Conservation (phyloP, 2,329 filamentous ascomycete species). For the Metarhizium album region DNA sequence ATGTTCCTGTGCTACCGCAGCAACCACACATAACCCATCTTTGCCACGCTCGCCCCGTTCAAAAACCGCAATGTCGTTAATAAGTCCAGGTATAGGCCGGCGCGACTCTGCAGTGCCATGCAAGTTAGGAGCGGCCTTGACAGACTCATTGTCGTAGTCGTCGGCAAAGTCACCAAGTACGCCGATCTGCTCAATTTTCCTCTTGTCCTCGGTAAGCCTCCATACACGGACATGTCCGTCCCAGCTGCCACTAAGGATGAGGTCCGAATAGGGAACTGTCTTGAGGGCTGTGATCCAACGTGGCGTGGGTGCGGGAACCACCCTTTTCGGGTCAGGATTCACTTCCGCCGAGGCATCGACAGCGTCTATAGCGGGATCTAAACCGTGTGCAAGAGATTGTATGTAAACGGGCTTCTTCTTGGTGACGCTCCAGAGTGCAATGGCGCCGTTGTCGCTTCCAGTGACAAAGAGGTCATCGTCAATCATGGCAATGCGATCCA, state of each 20-base stretch:
- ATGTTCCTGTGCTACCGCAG: conserved; percentile 79
- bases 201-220: conserved; percentile 75
- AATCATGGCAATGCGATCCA: conserved; percentile 85
- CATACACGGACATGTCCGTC: conserved; percentile 76
- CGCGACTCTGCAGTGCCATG: conserved; percentile 5
- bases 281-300: conserved; percentile 85
- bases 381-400: conserved; percentile 70
- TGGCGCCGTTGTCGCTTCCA: conserved; percentile 78
- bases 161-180: conserved; percentile 39
- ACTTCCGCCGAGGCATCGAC: conserved; percentile 64
- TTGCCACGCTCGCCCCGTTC: conserved; percentile 70
- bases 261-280: conserved; percentile 79
- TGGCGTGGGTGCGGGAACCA: conserved; percentile 55
- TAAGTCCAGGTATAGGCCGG: conserved; percentile 53
- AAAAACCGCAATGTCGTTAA: conserved; percentile 83
- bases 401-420: conserved; percentile 93
- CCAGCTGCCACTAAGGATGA: conserved; percentile 89
- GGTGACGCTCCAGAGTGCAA: conserved; percentile 78
- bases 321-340: conserved; percentile 43
- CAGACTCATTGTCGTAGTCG: conserved; percentile 18
- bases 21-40: conserved; percentile 71
- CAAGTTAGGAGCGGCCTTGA: conserved; percentile 11
- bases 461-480: conserved; percentile 86
- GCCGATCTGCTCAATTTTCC: conserved; percentile 62
- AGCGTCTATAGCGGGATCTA: conserved; percentile 60